Evolutionary conservation across 345 rosid species (phyloP).

Genomic region (Laguncularia racemosa): DNA sequence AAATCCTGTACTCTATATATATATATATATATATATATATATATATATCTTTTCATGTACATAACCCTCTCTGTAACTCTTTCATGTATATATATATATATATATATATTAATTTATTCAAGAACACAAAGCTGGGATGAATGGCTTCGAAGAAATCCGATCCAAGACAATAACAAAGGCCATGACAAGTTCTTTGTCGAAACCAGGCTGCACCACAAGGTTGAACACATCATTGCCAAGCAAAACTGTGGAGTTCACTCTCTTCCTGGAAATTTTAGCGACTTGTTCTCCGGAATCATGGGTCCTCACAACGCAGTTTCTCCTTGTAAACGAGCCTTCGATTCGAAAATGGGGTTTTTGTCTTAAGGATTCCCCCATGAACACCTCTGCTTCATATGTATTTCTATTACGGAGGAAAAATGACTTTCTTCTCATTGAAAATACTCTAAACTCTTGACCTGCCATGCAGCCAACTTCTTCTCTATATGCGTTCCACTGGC

Average conservation of each 20-base stretch:
- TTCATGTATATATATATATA: background rate
- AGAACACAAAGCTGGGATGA: conserved; percentile 25
- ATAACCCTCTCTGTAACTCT: background rate
- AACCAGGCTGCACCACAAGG: conserved; percentile 32
- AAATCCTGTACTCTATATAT: background rate
- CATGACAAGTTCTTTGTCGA: conserved; percentile 32
- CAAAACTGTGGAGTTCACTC: conserved; percentile 27
- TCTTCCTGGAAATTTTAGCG: conserved; percentile 26
- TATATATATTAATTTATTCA: conserved; percentile 3
- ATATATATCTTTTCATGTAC: background rate
- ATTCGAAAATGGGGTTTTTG: conserved; percentile 26
- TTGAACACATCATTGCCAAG: conserved; percentile 41
- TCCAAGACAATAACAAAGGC: conserved; percentile 38
- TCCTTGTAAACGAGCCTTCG: conserved; percentile 31
- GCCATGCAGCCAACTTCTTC: conserved; percentile 19
- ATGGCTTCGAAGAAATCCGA: conserved; percentile 28
- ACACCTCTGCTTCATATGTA: conserved; percentile 27
- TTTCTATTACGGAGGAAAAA: conserved; percentile 9
- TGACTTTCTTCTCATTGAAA: conserved; percentile 32
- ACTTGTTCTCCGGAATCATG: conserved; percentile 11
- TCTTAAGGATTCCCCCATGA: conserved; percentile 6
- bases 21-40: too few relatives aligned
- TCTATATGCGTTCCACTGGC: conserved; percentile 38
- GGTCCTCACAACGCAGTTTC: conserved; percentile 24
- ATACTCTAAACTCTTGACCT: conserved; percentile 14